These are phyloP conservation scores for Aspergillus proliferans DNA, from an alignment of 2,329 filamentous ascomycete genomes.

Conservation along the genomic window DNA sequence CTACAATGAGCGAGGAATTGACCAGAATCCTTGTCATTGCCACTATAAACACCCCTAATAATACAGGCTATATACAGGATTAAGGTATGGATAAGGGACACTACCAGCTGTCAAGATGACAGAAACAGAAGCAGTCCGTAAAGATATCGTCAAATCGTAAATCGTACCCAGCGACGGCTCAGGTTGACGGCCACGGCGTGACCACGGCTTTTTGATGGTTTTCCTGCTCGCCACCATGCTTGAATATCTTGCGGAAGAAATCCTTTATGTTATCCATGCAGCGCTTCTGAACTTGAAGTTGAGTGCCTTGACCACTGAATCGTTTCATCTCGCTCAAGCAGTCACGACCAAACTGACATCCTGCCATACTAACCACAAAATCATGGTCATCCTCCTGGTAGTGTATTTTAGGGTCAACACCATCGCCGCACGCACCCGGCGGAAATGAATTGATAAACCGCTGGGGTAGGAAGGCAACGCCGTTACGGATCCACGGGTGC, in stretches of 20 bases:
- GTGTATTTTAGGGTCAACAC: slow-evolving; percentile 64
- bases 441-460: slow-evolving; percentile 94
- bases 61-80: background rate
- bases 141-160: background rate
- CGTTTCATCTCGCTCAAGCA: slow-evolving; percentile 98
- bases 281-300: slow-evolving; percentile 75
- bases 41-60: too few relatives aligned
- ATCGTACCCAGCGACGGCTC: background rate
- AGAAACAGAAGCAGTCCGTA: background rate
- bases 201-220: background rate
- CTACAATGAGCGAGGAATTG: background rate
- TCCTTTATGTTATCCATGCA: slow-evolving; percentile 28
- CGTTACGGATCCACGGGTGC: slow-evolving; percentile 87
- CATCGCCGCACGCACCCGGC: slow-evolving; percentile 68
- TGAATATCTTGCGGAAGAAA: slow-evolving; percentile 17
- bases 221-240: slow-evolving; percentile 7
- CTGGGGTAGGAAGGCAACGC: slow-evolving; percentile 83
- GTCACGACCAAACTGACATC: slow-evolving; percentile 92
- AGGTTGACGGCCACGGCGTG: background rate
- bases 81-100: background rate
- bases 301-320: slow-evolving; percentile 83
- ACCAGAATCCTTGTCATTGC: too few relatives aligned
- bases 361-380: slow-evolving; percentile 97
- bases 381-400: slow-evolving; percentile 81
- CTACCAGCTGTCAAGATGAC: background rate